Base-by-base conservation (phyloP, 2,329 filamentous ascomycete species). In the Botrytis deweyae region DNA sequence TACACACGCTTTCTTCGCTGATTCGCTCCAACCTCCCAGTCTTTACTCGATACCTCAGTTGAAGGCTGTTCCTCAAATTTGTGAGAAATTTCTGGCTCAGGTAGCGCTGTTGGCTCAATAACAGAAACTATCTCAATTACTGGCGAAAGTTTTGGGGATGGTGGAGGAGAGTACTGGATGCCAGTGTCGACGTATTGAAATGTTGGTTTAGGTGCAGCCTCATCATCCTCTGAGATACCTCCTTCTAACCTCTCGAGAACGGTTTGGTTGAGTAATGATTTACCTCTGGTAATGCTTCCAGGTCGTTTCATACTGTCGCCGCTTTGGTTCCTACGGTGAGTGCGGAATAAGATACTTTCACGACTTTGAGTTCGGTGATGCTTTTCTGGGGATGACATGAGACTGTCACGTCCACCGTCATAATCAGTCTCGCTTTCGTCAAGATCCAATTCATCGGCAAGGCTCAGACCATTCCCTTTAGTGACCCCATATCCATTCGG, bases 401-500 rank as follows among this genome's bases (percentile, higher is more conserved):
- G 85, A 75, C 89, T 92, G 73, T 91, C 88, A 55, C 90, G 88
- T 2, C 91, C 90, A 68, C 93, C 92, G 63, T 91, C 88, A 76
- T 95, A 91, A 52, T 92, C 91, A 76, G 92, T 85, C 65, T 84
- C 83, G 42, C 95, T 93, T 55, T 85, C 84, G 46, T 95, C 93
- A 75, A 97, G 92, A 75, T 93, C 91, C 72, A 99, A 87, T 83
- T 99, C 96, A 78, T 98, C 95, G 0, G 96, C 96, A 59, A 99
- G 86, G 76, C 92, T 97, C 74, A 94, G 83, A 1, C 92, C 92
- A 78, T 89, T 90, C 6, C 84, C 80, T 80, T 91, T 91, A 33
- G 84, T 83, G 16, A 84, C 82, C 6, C 86, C 87, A 74, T 86
- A 84, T 16, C 84, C 83, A 75, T 86, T 86, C 12, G 84, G 83